Percentiles rank a stretch among this genome's conserved stretches.
Conservation (phyloP, 257 asterid genomes). For the Ehretia macrophylla region DNA sequence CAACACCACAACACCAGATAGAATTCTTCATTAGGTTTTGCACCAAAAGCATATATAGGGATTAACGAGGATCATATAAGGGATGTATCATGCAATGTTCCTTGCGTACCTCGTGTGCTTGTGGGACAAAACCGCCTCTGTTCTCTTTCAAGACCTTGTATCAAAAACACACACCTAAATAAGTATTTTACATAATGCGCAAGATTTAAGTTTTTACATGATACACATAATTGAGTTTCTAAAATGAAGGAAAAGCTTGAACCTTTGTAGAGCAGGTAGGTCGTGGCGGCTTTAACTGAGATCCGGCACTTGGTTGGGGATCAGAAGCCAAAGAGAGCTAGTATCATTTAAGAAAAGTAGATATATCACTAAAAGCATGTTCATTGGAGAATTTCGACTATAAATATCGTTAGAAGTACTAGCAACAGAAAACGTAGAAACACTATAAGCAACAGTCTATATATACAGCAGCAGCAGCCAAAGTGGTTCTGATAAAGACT, state of each 20-base stretch:
- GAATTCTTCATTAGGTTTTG: background rate
- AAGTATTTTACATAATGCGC: slow-evolving; percentile 2
- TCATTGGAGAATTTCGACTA: background rate
- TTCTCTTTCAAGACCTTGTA: slow-evolving; percentile 95
- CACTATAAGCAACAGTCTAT: too few relatives aligned
- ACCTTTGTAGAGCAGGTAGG: slow-evolving; percentile 52
- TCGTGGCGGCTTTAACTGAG: slow-evolving; percentile 31
- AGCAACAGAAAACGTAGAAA: background rate
- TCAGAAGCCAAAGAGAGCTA: slow-evolving; percentile 78
- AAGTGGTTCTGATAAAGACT: too few relatives aligned
- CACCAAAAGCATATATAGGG: background rate
- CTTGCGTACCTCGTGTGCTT: slow-evolving; percentile 56
- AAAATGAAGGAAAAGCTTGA: slow-evolving; percentile 16
- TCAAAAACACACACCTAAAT: slow-evolving; percentile 37
- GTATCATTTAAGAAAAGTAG: slow-evolving; percentile 17
- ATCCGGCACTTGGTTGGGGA: slow-evolving; percentile 33
- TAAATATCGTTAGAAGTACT: background rate
- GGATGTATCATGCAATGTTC: background rate
- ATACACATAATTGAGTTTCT: background rate
- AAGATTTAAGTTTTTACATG: slow-evolving; percentile 6
- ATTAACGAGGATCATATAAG: background rate
- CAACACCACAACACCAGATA: background rate
- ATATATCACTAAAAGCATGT: background rate
- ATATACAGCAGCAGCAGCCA: too few relatives aligned
- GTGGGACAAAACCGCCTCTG: slow-evolving; percentile 55